These are phyloP conservation scores for Ambrosia hybrid DNA, from an alignment of 140 eudicot species.

Conservation along the genomic window DNA sequence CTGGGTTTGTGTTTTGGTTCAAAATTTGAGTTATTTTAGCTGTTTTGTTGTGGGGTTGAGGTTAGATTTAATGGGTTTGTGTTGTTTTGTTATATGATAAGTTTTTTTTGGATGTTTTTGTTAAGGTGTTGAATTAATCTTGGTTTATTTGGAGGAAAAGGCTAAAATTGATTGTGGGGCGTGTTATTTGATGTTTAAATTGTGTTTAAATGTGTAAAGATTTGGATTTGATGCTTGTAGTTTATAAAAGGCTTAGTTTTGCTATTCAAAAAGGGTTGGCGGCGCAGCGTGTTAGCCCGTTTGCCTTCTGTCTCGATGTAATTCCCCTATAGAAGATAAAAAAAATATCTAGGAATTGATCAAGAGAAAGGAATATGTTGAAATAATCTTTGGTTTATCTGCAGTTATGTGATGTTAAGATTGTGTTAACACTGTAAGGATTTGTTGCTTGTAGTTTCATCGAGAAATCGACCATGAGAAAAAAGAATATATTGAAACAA, in stretches of 20 bases:
- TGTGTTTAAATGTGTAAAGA: too few relatives aligned
- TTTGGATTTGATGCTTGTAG: too few relatives aligned
- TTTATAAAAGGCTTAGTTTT: too few relatives aligned
- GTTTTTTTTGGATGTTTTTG: not conserved
- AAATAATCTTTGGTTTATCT: too few relatives aligned
- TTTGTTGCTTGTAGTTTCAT: not conserved
- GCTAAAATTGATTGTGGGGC: not conserved
- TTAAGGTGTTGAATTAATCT: constrained; percentile 9
- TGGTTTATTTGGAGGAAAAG: not conserved
- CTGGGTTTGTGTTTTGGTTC: constrained; percentile 12
- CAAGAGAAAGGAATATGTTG: too few relatives aligned
- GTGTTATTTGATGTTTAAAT: too few relatives aligned
- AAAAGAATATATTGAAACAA: not conserved
- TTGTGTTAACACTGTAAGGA: not conserved
- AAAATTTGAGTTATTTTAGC: not conserved
- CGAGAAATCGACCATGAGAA: constrained; percentile 15
- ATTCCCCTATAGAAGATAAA: too few relatives aligned
- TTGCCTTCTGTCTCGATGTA: too few relatives aligned
- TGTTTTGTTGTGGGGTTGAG: constrained; percentile 3
- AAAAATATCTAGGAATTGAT: too few relatives aligned
- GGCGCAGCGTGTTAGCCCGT: too few relatives aligned
- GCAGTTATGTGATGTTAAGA: constrained; percentile 2
- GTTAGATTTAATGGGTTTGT: constrained; percentile 3
- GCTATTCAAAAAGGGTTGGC: too few relatives aligned
- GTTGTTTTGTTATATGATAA: constrained; percentile 11